These are phyloP conservation scores for Meyerozyma carpophila DNA, from an alignment of 1,139 yeast genomes.

Conservation along the genomic window DNA sequence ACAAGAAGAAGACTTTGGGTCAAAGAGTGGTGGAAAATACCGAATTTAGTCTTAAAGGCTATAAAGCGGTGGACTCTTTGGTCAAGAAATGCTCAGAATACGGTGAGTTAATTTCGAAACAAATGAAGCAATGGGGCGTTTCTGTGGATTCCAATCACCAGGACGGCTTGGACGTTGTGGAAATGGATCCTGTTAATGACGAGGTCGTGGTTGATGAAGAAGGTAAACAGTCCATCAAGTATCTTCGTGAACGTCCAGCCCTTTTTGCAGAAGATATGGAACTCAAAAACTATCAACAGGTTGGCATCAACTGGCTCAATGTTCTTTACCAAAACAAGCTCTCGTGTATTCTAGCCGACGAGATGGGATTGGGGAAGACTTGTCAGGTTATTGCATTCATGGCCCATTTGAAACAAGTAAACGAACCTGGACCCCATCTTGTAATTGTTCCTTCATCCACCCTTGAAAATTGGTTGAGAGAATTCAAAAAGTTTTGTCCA, in stretches of 20 bases:
- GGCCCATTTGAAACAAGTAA: conserved; percentile 57
- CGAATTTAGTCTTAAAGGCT: conserved; percentile 70
- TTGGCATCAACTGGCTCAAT: conserved; percentile 91
- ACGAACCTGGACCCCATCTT: conserved; percentile 70
- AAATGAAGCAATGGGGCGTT: conserved; percentile 86
- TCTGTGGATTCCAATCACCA: conserved; percentile 56
- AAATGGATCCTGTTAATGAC: conserved; percentile 19
- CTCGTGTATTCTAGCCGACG: conserved; percentile 95
- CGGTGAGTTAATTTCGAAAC: conserved; percentile 64
- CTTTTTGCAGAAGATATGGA: conserved; percentile 58
- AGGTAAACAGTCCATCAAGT: conserved; percentile 29
- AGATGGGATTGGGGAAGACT: conserved; percentile 96
- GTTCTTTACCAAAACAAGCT: conserved; percentile 69
- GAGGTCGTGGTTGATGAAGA: conserved; percentile 20
- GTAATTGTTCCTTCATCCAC: conserved; percentile 96
- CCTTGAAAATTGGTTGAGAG: conserved; percentile 95
- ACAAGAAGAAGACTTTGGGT: conserved; percentile 58
- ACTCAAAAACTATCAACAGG: conserved; percentile 86
- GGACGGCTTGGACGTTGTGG: conserved; percentile 42
- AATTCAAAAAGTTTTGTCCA: conserved; percentile 87
- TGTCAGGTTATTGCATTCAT: conserved; percentile 94
- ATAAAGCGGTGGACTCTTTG: conserved; percentile 88
- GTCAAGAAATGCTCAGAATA: conserved; percentile 78
- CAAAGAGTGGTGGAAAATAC: conserved; percentile 71
- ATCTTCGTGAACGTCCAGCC: conserved; percentile 67